phyloP scores from a whole-genome alignment of 805 yeast species.

The Monosporozyma aerobia region DNA sequence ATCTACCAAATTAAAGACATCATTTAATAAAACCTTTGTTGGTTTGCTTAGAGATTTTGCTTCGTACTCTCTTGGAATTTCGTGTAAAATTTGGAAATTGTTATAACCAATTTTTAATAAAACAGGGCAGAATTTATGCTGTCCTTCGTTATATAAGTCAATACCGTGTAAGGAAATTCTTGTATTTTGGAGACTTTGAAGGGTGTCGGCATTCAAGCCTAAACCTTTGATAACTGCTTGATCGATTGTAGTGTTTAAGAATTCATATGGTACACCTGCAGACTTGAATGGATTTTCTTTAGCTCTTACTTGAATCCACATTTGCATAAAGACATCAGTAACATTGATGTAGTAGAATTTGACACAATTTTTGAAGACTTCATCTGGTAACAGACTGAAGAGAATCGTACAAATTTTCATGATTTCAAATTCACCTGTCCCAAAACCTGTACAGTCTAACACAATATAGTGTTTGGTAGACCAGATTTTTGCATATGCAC shows the following conservation, averaged over 20 bases:
- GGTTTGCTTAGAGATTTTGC: constrained; percentile 18
- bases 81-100: constrained; percentile 45
- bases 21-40: constrained; percentile 28
- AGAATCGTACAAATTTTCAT: constrained; percentile 23
- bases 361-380: constrained; percentile 42
- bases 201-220: constrained; percentile 35
- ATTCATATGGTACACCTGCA: constrained; percentile 23
- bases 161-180: constrained; percentile 44
- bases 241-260: constrained; percentile 38
- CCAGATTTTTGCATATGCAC: constrained; percentile 63
- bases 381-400: constrained; percentile 41
- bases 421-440: constrained; percentile 12
- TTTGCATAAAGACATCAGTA: constrained; percentile 20
- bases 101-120: constrained; percentile 57
- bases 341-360: constrained; percentile 41
- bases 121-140: constrained; percentile 45
- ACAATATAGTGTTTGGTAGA: constrained; percentile 50
- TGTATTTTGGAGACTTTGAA: constrained; percentile 35
- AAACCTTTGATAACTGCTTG: constrained; percentile 31
- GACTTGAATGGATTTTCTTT: constrained; percentile 11
- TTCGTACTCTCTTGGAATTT: constrained; percentile 31
- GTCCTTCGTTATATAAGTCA: constrained; percentile 38
- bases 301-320: constrained; percentile 9
- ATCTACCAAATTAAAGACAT: constrained; percentile 35
- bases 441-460: constrained; percentile 57